Conservation (phyloP, 495 filamentous ascomycete genomes). For the Clohesyomyces aquaticus region DNA sequence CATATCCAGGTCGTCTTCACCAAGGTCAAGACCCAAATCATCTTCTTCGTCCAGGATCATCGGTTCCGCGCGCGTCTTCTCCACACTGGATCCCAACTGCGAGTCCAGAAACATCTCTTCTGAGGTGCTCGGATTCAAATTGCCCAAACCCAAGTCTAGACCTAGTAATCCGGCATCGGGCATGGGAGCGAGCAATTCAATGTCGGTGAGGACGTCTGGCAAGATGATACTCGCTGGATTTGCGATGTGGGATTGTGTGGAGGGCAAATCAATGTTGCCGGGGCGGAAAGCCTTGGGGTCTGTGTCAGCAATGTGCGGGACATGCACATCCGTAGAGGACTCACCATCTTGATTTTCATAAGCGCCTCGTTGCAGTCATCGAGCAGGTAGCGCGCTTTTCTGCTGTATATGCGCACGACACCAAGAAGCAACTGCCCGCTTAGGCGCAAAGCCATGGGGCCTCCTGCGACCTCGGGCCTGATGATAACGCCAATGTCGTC, state of each 20-base stretch:
- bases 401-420: conserved; percentile 95
- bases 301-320: conserved; percentile 20
- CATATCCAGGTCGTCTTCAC: conserved; percentile 56
- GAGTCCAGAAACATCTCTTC: no score
- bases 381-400: conserved; percentile 92
- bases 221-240: conserved; percentile 57
- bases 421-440: conserved; percentile 93
- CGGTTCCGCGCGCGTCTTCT: conserved; percentile 29
- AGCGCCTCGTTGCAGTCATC: conserved; percentile 98
- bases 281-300: conserved; percentile 55
- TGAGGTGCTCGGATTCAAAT: conserved; percentile 43
- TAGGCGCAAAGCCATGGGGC: conserved; percentile 90
- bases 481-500: conserved; percentile 94
- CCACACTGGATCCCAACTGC: conserved; percentile 40
- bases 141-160: conserved; percentile 28
- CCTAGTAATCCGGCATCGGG: conserved; percentile 48
- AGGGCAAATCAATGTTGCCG: conserved; percentile 58
- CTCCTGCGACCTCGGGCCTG: conserved; percentile 72
- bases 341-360: conserved; percentile 97
- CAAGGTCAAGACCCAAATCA: conserved; percentile 63
- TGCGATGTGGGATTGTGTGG: conserved; percentile 51
- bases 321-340: conserved; percentile 25
- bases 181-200: conserved; percentile 69
- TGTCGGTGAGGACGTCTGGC: conserved; percentile 85
- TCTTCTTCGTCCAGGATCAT: conserved; percentile 60